phyloP scores from a whole-genome alignment of 1,284 basidiomycete species.

The Lignosus rhinocerotis region DNA sequence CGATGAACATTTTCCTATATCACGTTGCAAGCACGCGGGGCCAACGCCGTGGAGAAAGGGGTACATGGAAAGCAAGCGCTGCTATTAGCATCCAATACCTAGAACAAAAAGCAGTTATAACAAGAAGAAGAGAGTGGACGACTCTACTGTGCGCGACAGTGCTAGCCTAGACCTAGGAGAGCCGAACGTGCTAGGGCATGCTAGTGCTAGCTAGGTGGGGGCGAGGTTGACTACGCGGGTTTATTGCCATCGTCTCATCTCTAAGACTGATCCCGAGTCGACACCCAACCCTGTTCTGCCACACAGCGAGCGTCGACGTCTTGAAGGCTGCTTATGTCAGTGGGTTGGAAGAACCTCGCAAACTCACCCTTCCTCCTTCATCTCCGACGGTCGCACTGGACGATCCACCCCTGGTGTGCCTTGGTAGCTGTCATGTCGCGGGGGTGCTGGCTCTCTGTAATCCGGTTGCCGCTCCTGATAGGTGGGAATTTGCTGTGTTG shows the following conservation, averaged over 20 bases:
- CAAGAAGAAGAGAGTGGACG: slow-evolving; percentile 53
- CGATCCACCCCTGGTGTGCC: slow-evolving; percentile 55
- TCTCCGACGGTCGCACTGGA: slow-evolving; percentile 85
- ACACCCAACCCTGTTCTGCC: slow-evolving; percentile 28
- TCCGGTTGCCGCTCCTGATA: slow-evolving; percentile 67
- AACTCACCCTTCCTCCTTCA: slow-evolving; percentile 99
- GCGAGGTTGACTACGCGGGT: slow-evolving; percentile 40
- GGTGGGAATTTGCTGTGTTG: slow-evolving; percentile 71
- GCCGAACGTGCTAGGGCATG: slow-evolving; percentile 45
- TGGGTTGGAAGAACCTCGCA: slow-evolving; percentile 12
- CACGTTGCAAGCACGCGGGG: slow-evolving; percentile 21
- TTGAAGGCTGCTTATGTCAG: slow-evolving; percentile 22
- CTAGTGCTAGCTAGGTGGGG: slow-evolving; percentile 57
- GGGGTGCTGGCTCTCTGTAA: slow-evolving; percentile 42
- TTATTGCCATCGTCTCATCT: slow-evolving; percentile 35
- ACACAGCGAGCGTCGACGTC: slow-evolving; percentile 24
- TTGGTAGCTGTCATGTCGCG: slow-evolving; percentile 37
- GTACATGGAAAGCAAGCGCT: slow-evolving; percentile 41
- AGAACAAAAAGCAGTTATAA: slow-evolving; percentile 64
- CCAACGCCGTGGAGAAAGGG: slow-evolving; percentile 43
- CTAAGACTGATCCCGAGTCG: slow-evolving; percentile 29
- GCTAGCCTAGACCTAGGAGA: slow-evolving; percentile 59
- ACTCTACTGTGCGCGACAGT: slow-evolving; percentile 70
- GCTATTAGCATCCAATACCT: slow-evolving; percentile 80
- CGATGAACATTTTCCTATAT: slow-evolving; percentile 97